Percentiles rank a stretch among this genome's conserved stretches.
phyloP scores from a whole-genome alignment of 169 alveolate species.

The Plasmodium reichenowi region DNA sequence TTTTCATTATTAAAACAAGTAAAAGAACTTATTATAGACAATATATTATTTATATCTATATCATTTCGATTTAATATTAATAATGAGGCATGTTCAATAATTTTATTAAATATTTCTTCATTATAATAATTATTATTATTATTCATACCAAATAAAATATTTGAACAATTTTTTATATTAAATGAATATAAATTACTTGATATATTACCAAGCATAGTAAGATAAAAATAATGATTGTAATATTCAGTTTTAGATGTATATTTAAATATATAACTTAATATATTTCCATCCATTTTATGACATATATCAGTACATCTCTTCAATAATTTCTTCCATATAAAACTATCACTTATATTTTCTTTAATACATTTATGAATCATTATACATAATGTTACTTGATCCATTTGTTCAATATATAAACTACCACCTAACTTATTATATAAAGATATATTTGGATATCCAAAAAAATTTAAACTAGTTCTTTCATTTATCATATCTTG shows the following conservation, averaged over 20 bases:
- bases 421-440: constrained; percentile 85
- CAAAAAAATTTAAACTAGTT: constrained; percentile 84
- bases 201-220: constrained; percentile 69
- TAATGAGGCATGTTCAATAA: constrained; percentile 31
- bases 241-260: constrained; percentile 78
- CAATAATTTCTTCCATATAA: constrained; percentile 80
- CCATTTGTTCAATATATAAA: constrained; percentile 86
- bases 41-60: constrained; percentile 42
- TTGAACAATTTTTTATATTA: constrained; percentile 50
- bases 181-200: constrained; percentile 39
- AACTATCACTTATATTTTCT: constrained; percentile 77
- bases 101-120: constrained; percentile 49
- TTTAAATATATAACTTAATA: constrained; percentile 79
- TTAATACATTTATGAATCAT: constrained; percentile 82
- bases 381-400: constrained; percentile 82
- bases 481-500: constrained; percentile 69
- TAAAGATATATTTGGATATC: constrained; percentile 84
- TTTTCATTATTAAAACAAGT: background rate
- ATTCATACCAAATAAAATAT: constrained; percentile 64
- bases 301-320: constrained; percentile 79
- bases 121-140: constrained; percentile 47
- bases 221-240: constrained; percentile 80
- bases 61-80: constrained; percentile 63
- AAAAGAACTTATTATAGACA: constrained; percentile 39
- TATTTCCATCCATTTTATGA: constrained; percentile 80